Conservation (phyloP, 140 eudicot genomes). For the Bidens hawaiensis region DNA sequence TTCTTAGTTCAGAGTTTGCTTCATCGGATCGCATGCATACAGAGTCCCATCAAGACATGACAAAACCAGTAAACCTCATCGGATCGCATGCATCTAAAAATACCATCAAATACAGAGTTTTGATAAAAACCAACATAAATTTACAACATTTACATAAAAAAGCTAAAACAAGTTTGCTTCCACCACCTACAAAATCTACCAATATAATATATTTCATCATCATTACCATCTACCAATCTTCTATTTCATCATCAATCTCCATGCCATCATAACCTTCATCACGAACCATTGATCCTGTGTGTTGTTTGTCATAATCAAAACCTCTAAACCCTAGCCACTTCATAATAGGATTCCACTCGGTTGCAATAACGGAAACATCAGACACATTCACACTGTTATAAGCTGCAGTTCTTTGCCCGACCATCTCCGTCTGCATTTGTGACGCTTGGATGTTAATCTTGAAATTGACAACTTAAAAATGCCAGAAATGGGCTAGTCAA, state of each 20-base stretch:
- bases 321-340: slow-evolving; percentile 72
- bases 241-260: slow-evolving; percentile 57
- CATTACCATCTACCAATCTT: slow-evolving; percentile 56
- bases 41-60: neutral
- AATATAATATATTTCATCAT: slow-evolving; percentile 63
- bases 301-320: slow-evolving; percentile 6
- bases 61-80: neutral
- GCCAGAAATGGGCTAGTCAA: neutral
- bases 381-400: slow-evolving; percentile 35
- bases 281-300: slow-evolving; percentile 15
- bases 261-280: slow-evolving; percentile 6
- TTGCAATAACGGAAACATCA: slow-evolving; percentile 44
- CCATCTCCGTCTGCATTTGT: slow-evolving; percentile 62
- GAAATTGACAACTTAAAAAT: neutral
- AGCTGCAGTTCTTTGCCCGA: slow-evolving; percentile 39
- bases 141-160: slow-evolving; percentile 36
- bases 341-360: slow-evolving; percentile 64
- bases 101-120: slow-evolving; percentile 4
- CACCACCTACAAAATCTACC: slow-evolving; percentile 16
- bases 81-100: neutral
- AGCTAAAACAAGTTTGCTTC: slow-evolving; percentile 12
- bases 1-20: too few species aligned
- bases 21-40: too few species aligned
- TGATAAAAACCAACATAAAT: slow-evolving; percentile 5
- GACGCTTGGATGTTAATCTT: neutral